phyloP scores from a whole-genome alignment of 192 early-diverging fungal genomes.

The Entrophospora sp. region DNA sequence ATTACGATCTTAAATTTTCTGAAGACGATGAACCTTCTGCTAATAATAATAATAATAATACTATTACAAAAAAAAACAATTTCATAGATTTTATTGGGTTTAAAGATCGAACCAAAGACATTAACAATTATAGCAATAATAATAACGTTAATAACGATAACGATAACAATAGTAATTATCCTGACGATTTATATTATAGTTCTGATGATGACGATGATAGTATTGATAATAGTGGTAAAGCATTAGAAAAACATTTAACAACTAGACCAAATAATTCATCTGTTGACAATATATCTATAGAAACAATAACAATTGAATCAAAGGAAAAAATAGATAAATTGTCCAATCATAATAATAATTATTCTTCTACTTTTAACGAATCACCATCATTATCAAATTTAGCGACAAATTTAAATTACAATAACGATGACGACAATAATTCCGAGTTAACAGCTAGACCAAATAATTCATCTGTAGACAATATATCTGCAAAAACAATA shows the following conservation, averaged over 20 bases:
- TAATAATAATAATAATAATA: too few relatives aligned
- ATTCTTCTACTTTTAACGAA: neutral
- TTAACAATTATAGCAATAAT: too few relatives aligned
- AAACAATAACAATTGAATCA: neutral
- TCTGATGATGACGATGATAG: constrained; percentile 9
- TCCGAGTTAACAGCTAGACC: neutral
- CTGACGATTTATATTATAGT: neutral
- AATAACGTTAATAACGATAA: neutral
- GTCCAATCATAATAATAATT: too few relatives aligned
- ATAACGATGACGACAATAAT: constrained; percentile 3
- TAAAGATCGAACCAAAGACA: too few relatives aligned
- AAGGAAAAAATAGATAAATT: neutral
- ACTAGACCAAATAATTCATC: neutral
- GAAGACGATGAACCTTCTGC: too few relatives aligned
- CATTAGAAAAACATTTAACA: too few relatives aligned
- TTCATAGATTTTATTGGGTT: too few relatives aligned
- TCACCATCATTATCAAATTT: neutral
- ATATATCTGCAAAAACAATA: neutral
- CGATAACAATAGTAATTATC: neutral
- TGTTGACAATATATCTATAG: neutral
- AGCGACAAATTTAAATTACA: neutral
- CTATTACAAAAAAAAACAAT: too few relatives aligned
- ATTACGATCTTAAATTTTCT: constrained; percentile 1
- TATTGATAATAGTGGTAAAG: neutral
- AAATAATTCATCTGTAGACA: neutral